These are phyloP conservation scores for Colletotrichum kahawae DNA, from an alignment of 2,329 filamentous ascomycete genomes.

Conservation along the genomic window DNA sequence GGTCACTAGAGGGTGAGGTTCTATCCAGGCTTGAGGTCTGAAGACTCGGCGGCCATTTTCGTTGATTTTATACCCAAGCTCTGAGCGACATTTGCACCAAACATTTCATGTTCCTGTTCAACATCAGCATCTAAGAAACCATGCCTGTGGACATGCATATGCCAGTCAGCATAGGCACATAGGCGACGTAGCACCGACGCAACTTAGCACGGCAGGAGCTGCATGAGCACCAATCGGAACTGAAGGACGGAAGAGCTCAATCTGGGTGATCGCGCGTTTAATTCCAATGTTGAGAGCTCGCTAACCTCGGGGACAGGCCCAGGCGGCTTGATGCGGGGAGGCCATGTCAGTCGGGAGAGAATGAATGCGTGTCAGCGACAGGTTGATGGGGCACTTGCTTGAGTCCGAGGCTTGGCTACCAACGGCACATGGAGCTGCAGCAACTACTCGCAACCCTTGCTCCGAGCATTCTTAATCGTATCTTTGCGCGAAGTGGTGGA, in stretches of 20 bases:
- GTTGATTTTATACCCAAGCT: background rate
- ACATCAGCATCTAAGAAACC: background rate
- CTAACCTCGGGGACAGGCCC: background rate
- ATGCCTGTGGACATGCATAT: background rate
- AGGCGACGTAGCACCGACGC: background rate
- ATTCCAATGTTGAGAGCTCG: background rate
- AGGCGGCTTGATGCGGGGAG: background rate
- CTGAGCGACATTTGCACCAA: background rate
- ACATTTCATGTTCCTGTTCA: rapidly evolving
- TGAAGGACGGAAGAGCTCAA: background rate
- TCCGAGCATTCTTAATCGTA: background rate
- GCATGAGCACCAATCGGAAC: conserved; percentile 1
- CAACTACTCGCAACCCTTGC: background rate
- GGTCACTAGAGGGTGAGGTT: background rate
- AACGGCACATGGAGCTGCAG: background rate
- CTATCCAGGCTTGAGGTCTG: rapidly evolving
- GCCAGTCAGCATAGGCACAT: background rate
- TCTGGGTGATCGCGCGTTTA: background rate
- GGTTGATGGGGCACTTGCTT: background rate
- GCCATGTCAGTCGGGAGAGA: background rate
- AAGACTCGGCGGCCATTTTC: background rate
- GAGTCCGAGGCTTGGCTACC: background rate
- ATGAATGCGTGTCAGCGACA: background rate
- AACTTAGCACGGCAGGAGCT: background rate
- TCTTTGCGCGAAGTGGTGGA: background rate